These are phyloP conservation scores for Calonectria pteridis DNA, from an alignment of 2,329 filamentous ascomycete species.

Conservation along the genomic window DNA sequence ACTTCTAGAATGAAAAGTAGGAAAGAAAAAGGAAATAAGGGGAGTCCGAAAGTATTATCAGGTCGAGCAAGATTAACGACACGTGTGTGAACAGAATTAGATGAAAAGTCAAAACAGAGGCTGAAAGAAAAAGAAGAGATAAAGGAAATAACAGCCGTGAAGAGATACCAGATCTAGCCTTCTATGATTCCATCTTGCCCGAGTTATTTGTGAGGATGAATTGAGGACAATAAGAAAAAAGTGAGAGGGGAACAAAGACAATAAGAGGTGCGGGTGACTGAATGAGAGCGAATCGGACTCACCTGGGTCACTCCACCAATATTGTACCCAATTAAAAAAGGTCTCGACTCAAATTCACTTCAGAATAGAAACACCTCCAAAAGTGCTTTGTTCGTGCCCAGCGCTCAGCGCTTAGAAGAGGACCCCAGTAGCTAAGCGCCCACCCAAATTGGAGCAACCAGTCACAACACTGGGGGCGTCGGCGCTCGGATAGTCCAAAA, in stretches of 20 bases:
- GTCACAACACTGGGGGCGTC: constrained; percentile 34
- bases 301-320: constrained; percentile 42
- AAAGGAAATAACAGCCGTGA: constrained; percentile 19
- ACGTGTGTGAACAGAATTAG: constrained; percentile 32
- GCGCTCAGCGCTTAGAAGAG: constrained; percentile 43
- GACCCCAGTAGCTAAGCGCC: constrained; percentile 39
- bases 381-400: constrained; percentile 30
- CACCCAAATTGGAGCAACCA: constrained; percentile 36
- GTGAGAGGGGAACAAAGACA: constrained; percentile 36
- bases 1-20: constrained; percentile 26
- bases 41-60: constrained; percentile 10
- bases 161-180: constrained; percentile 33
- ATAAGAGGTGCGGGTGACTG: constrained; percentile 41
- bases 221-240: constrained; percentile 34
- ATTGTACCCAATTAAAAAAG: constrained; percentile 37
- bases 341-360: constrained; percentile 27
- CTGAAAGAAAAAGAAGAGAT: constrained; percentile 18
- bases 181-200: constrained; percentile 45
- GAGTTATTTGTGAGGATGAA: constrained; percentile 31
- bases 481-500: constrained; percentile 32
- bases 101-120: constrained; percentile 22
- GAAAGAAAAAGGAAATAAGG: constrained; percentile 11
- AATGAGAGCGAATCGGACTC: constrained; percentile 29
- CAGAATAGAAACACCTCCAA: constrained; percentile 28
- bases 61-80: constrained; percentile 14